Conservation (phyloP, 371 early-diverging fungal genomes). For the Lichtheimia hyalospora region DNA sequence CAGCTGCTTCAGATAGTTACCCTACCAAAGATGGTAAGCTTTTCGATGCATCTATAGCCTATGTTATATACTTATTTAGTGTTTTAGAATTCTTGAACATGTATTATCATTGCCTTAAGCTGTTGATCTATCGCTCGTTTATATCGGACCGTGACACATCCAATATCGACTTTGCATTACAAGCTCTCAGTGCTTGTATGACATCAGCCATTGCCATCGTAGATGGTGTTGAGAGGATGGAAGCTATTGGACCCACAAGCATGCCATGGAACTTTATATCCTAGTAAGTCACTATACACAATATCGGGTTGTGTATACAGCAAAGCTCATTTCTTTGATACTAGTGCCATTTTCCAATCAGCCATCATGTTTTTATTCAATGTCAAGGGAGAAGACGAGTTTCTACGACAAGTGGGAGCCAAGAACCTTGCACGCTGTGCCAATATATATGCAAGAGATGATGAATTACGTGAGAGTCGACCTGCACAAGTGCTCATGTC, state of each 20-base stretch:
- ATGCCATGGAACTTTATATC: conserved; percentile 38
- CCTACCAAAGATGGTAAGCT: background rate
- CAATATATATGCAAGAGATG: conserved; percentile 13
- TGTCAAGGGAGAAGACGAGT: conserved; percentile 30
- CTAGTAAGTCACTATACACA: conserved; percentile 37
- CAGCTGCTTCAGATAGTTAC: background rate
- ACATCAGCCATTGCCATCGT: conserved; percentile 31
- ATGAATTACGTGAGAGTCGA: conserved; percentile 13
- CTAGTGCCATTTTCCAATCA: conserved; percentile 38
- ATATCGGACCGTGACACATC: conserved; percentile 9
- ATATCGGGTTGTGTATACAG: too few species aligned
- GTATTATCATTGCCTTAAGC: conserved; percentile 13
- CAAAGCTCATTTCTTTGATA: background rate
- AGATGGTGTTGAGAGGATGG: conserved; percentile 20
- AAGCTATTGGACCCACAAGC: conserved; percentile 11
- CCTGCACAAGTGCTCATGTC: conserved; percentile 13
- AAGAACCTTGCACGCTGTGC: conserved; percentile 25
- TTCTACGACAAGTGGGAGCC: conserved; percentile 19
- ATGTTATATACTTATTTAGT: background rate
- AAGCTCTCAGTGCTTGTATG: conserved; percentile 32
- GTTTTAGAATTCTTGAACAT: background rate
- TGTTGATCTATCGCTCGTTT: conserved; percentile 22
- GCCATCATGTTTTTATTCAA: conserved; percentile 43
- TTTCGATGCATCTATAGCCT: background rate
- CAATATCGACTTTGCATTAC: conserved; percentile 26